Percentiles rank a stretch among this genome's conserved stretches.
Conservation (phyloP, 2,329 filamentous ascomycete species). For the Colletotrichum orchidophilum region DNA sequence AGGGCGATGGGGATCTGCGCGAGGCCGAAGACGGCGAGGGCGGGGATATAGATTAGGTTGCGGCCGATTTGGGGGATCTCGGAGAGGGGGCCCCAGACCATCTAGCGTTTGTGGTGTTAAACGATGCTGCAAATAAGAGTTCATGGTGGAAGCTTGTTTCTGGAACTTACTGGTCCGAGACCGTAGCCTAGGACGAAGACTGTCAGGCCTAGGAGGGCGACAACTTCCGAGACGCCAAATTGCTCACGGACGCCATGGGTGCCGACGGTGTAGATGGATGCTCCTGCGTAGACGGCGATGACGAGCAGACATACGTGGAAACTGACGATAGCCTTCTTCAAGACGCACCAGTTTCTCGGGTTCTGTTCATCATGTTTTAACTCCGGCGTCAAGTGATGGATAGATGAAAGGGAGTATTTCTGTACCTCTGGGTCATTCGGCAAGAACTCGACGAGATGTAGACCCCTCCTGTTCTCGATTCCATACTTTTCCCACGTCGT, state of each 20-base stretch:
- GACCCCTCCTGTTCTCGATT: not conserved
- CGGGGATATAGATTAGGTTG: constrained; percentile 33
- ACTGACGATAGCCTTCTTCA: constrained; percentile 70
- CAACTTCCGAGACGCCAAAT: constrained; percentile 77
- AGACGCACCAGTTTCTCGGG: constrained; percentile 80
- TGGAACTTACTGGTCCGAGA: constrained; percentile 61
- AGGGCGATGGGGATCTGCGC: constrained; percentile 29
- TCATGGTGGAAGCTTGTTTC: too few relatives aligned
- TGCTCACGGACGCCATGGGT: constrained; percentile 68
- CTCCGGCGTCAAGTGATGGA: not conserved
- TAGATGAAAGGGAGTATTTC: not conserved
- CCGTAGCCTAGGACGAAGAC: constrained; percentile 86
- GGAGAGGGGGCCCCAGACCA: constrained; percentile 34
- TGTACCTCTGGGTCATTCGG: constrained; percentile 30
- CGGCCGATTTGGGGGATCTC: constrained; percentile 35
- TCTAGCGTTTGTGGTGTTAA: not conserved
- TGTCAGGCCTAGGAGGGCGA: constrained; percentile 76
- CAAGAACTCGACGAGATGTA: constrained; percentile 29
- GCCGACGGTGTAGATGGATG: constrained; percentile 80
- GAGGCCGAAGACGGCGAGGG: constrained; percentile 33
- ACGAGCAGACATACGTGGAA: constrained; percentile 59
- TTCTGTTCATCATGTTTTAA: constrained; percentile 58
- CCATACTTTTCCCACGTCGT: constrained; percentile 18
- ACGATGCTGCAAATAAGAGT: not conserved
- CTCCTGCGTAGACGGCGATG: constrained; percentile 22